These are phyloP conservation scores for Coniferiporia weirii DNA, from an alignment of 1,284 basidiomycete genomes.

Conservation along the genomic window DNA sequence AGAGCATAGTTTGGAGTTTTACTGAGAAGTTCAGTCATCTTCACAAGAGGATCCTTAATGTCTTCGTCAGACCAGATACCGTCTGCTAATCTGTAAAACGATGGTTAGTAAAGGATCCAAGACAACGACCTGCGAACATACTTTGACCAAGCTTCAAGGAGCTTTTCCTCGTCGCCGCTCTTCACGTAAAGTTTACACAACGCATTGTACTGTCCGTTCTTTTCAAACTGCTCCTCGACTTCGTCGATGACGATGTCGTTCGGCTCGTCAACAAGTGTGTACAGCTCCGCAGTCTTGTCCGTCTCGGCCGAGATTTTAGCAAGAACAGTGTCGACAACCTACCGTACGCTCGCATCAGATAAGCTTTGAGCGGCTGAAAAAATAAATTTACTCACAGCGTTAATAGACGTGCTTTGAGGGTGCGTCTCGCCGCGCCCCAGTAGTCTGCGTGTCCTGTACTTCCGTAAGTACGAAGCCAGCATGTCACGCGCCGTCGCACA, in stretches of 20 bases:
- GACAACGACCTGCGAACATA: conserved; percentile 33
- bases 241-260: conserved; percentile 59
- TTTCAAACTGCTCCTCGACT: conserved; percentile 55
- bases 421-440: conserved; percentile 12
- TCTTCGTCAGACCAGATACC: conserved; percentile 61
- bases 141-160: conserved; percentile 70
- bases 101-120: conserved; percentile 6
- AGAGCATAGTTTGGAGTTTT: conserved; percentile 55
- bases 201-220: conserved; percentile 53
- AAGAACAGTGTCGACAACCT: conserved; percentile 82
- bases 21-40: conserved; percentile 62
- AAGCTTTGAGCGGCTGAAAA: background rate
- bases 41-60: conserved; percentile 62
- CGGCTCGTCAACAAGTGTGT: conserved; percentile 53
- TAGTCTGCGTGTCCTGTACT: conserved; percentile 32
- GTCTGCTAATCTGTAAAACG: conserved; percentile 58
- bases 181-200: conserved; percentile 62
- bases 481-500: conserved; percentile 59
- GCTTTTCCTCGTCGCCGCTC: conserved; percentile 50
- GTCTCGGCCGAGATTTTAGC: conserved; percentile 66
- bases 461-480: conserved; percentile 58
- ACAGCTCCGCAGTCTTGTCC: conserved; percentile 60
- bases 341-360: background rate
- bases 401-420: conserved; percentile 8
- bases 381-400: conserved; percentile 3